These are phyloP conservation scores for Cladophialophora chaetospira DNA, from an alignment of 2,329 filamentous ascomycete genomes.

Conservation along the genomic window DNA sequence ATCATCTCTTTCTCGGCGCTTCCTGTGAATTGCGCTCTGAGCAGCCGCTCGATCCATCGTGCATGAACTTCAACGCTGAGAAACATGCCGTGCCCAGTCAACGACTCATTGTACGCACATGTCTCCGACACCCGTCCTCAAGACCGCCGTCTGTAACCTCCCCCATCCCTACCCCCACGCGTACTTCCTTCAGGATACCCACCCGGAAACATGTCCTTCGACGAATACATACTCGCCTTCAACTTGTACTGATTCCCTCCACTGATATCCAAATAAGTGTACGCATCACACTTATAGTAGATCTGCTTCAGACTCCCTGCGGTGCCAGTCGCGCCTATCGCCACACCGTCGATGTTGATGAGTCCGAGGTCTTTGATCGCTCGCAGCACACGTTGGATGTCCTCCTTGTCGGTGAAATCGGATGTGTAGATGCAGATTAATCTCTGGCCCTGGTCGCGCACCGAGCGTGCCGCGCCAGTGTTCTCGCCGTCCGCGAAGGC, in stretches of 20 bases:
- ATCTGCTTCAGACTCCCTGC: constrained; percentile 55
- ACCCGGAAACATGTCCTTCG: constrained; percentile 41
- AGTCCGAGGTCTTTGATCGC: constrained; percentile 65
- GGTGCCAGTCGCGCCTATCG: not conserved
- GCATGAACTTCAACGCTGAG: no score
- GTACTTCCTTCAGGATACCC: constrained; percentile 20
- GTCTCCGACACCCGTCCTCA: not conserved
- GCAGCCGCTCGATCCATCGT: no score
- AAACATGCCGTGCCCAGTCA: no score
- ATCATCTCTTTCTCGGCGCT: no score
- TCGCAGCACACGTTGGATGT: constrained; percentile 68
- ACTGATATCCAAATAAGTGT: constrained; percentile 66
- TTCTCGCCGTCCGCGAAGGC: no score
- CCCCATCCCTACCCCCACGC: not conserved
- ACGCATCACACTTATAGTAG: constrained; percentile 79
- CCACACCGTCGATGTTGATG: constrained; percentile 37
- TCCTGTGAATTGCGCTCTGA: no score
- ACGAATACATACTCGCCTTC: constrained; percentile 52
- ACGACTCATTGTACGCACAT: no score
- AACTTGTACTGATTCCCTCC: constrained; percentile 64
- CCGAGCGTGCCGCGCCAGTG: no score
- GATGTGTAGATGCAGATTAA: constrained; percentile 78
- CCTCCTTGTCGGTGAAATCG: constrained; percentile 69
- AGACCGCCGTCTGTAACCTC: not conserved
- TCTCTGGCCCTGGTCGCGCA: constrained; percentile 40